Base-by-base conservation (phyloP, 345 rosid species). In the Bruguiera gymnorhiza region DNA sequence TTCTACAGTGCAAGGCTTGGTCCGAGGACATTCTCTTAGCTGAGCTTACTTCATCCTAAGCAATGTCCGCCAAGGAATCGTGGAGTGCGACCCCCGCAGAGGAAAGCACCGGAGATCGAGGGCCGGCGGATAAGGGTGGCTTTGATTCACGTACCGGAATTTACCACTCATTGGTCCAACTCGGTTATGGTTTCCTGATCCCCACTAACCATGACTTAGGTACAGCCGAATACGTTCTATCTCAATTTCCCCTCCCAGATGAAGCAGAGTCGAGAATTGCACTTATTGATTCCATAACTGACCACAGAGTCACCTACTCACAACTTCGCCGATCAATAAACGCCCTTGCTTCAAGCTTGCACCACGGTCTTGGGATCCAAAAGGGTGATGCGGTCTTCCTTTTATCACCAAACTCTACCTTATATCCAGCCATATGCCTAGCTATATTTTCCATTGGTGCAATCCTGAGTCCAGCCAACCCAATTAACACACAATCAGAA, bases 331-430 rank as follows among this genome's bases (percentile, higher is more conserved):
- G 73, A 36, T 84, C 90, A 0, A 67, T 86, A 70, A 75, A 51
- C 5, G 71, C 85, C 4, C 85, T 88, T 15, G 86, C 87, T 31
- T 62, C 73, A 0, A 83, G 87, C 4, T 76, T 88, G 26, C 74
- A 82, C 70, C 83, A 79, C 1, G 87, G 72, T 2, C 75, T 72
- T 1, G 88, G 88, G 24, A 65, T 88, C 61, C 70, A 68, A 26
- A 84, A 83, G 75, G 88, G 87, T 0, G 88, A 88, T 18, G 87
- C 84, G 3, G 83, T 86, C 58, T 84, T 88, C 37, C 71, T 88
- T 30, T 39, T 88, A 54, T 84, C 90, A 9, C 88, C 90, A 0
- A 88, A 88, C 69, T 84, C 86, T 4, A 57, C 86, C 63, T 43
- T 86, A 27, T 88, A 78, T 63, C 84, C 90, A 5, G 52, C 72